Evolutionary conservation across 139 green algal genomes (phyloP).

Genomic region (Parachlorella kessleri): DNA sequence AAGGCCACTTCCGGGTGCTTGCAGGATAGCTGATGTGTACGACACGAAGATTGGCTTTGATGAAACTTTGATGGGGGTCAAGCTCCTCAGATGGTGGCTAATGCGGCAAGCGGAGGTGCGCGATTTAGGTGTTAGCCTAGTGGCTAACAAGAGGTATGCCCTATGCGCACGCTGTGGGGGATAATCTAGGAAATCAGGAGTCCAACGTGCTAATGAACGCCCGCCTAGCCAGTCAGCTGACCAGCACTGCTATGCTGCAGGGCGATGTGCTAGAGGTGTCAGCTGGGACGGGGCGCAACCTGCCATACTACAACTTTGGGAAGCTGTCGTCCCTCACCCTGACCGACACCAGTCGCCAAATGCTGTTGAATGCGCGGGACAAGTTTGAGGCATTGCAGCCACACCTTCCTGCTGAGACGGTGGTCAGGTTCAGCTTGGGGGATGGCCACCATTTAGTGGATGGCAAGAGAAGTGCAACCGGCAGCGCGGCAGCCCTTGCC

Average conservation of each 20-base stretch:
- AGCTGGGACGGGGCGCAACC: conserved; percentile 75
- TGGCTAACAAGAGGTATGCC: too few relatives aligned
- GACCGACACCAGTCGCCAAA: conserved; percentile 61
- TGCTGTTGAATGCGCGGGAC: conserved; percentile 57
- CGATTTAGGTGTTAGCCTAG: too few relatives aligned
- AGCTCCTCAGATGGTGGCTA: conserved; percentile 54
- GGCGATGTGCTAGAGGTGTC: conserved; percentile 77
- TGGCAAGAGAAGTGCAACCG: not conserved
- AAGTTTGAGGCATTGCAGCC: conserved; percentile 28
- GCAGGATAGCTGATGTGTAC: conserved; percentile 50
- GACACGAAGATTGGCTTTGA: conserved; percentile 56
- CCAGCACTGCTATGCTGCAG: too few relatives aligned
- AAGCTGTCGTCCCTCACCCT: conserved; percentile 40
- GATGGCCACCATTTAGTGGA: conserved; percentile 36
- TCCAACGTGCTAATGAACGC: too few relatives aligned
- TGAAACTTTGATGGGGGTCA: conserved; percentile 62
- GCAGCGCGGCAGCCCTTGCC: not conserved
- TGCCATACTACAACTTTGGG: conserved; percentile 62
- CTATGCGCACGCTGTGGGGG: too few relatives aligned
- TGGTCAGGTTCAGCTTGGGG: conserved; percentile 24
- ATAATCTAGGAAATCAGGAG: too few relatives aligned
- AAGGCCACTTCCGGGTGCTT: too few relatives aligned
- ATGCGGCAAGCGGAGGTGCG: conserved; percentile 48
- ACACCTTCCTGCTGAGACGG: not conserved
- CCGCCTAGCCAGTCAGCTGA: too few relatives aligned